phyloP scores from a whole-genome alignment of 148 eudicot genomes.

The Dianthus caryophyllus region DNA sequence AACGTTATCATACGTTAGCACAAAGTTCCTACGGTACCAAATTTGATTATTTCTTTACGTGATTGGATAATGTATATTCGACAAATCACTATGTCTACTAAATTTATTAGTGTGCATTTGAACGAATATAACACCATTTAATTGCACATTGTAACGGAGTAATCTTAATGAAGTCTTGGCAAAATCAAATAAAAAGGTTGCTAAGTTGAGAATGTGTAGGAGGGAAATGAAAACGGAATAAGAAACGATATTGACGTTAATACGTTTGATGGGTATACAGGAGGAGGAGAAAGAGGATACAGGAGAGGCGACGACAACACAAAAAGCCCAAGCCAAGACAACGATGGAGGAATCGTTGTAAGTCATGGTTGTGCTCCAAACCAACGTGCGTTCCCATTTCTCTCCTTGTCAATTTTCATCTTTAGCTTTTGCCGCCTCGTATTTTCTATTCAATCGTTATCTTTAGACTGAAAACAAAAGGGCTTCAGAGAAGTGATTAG shows the following conservation, averaged over 20 bases:
- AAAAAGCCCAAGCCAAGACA: conserved; percentile 13
- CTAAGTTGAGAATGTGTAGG: not conserved
- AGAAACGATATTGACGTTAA: not conserved
- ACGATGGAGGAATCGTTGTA: conserved; percentile 29
- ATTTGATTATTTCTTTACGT: too few relatives aligned
- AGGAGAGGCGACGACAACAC: not conserved
- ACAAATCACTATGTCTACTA: too few relatives aligned
- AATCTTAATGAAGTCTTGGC: too few relatives aligned
- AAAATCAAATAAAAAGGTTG: not conserved
- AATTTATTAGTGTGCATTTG: too few relatives aligned
- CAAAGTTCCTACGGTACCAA: too few relatives aligned
- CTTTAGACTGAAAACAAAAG: too few relatives aligned
- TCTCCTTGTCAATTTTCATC: not conserved
- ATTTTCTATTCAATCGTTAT: too few relatives aligned
- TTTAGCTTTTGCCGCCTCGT: not conserved
- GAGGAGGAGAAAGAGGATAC: conserved; percentile 17
- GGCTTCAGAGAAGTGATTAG: too few relatives aligned
- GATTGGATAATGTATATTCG: too few relatives aligned
- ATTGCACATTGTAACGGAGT: too few relatives aligned
- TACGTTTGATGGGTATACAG: conserved; percentile 17
- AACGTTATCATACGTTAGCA: too few relatives aligned
- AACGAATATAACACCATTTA: too few relatives aligned
- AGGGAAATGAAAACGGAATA: not conserved
- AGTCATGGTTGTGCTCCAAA: conserved; percentile 24
- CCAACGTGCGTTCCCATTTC: conserved; percentile 12